Percentiles rank a stretch among this genome's conserved stretches.
phyloP scores from a whole-genome alignment of 495 filamentous ascomycete genomes.

The Rostrohypoxylon terebratum region DNA sequence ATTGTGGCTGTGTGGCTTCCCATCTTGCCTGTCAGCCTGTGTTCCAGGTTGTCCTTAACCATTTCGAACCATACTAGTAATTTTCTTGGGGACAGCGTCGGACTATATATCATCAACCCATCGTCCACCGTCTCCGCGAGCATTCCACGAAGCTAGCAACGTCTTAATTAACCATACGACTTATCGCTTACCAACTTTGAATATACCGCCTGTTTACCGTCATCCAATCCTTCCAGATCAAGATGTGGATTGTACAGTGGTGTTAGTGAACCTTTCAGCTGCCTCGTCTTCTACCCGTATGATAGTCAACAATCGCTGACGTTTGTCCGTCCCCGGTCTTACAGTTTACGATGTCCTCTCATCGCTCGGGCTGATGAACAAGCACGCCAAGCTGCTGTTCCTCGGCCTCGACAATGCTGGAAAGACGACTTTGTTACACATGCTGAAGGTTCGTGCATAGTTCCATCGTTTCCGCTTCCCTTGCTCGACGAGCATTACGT shows the following conservation, averaged over 20 bases:
- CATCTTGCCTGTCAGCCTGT: slow-evolving; percentile 13
- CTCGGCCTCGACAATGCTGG: slow-evolving; percentile 97
- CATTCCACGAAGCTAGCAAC: slow-evolving; percentile 16
- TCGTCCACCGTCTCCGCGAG: slow-evolving; percentile 32
- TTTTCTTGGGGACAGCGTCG: slow-evolving; percentile 33
- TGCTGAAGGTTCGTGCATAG: slow-evolving; percentile 80
- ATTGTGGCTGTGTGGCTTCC: slow-evolving; percentile 28
- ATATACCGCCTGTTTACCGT: slow-evolving; percentile 19
- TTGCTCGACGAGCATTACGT: neutral
- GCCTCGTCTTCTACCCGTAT: slow-evolving; percentile 1
- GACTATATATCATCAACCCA: slow-evolving; percentile 37
- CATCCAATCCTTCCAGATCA: slow-evolving; percentile 49
- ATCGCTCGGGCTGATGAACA: slow-evolving; percentile 91
- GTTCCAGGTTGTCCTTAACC: slow-evolving; percentile 44
- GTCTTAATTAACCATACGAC: slow-evolving; percentile 5
- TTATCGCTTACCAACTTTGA: slow-evolving; percentile 36
- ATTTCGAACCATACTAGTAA: slow-evolving; percentile 16
- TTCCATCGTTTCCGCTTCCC: slow-evolving; percentile 19
- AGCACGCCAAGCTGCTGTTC: slow-evolving; percentile 94
- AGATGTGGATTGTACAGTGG: slow-evolving; percentile 98
- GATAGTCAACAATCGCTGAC: slow-evolving; percentile 41
- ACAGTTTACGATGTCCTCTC: slow-evolving; percentile 94
- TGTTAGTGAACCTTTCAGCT: slow-evolving; percentile 69
- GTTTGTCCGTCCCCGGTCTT: slow-evolving; percentile 24
- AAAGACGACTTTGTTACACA: slow-evolving; percentile 93